Base-by-base conservation (phyloP, 2,329 filamentous ascomycete species). In the Calonectria pauciramosa region DNA sequence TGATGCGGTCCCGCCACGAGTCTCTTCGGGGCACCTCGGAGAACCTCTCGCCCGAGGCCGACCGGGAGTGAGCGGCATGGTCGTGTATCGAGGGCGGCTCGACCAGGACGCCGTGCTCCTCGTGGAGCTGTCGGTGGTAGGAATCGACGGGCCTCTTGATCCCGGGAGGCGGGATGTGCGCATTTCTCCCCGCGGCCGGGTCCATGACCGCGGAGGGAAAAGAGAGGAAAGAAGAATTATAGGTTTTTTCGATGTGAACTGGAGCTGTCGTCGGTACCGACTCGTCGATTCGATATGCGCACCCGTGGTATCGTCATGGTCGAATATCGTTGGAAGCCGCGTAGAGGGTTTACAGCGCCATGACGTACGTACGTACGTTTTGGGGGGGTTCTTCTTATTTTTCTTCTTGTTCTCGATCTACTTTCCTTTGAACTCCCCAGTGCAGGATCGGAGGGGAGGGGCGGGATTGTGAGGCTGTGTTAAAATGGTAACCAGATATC, bases 181-280 rank as follows among this genome's bases (percentile, higher is more conserved):
- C 59, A 49, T 70, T 75, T 68, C 75, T 74, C 63, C 68, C 73
- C 66, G 75, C 64, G 59, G 70, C 72, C 49, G 76, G 68, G 32
- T 80, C 80, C 79, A 82, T 82, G 68, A 71, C 74, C 67, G 65
- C 68, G 69, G 73, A 28, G 93, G 94, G 76, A 41, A 41, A 56
- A 47, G 28, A 47, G 16, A 23, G 54, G 13, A 28, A 23, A 20
- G 38, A 23, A 44, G 18, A 20, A 20, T 28, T 44, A 28, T 44
- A 23, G 49, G 67, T 70, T 47, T 64, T 70, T 47, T 64, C 28
- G 47, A n/a, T 64, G 49, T 38, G 23, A 49, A 32, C 41, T 16
- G 59, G 32, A 70, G 51, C 28, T 69, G 60, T 73, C 51, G 71
- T 73, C 71, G 71, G 68, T 54, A 67, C 63, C 59, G 71, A 73